These are phyloP conservation scores for Xylariaceae sp. DNA, from an alignment of 2,329 filamentous ascomycete species.

Conservation along the genomic window DNA sequence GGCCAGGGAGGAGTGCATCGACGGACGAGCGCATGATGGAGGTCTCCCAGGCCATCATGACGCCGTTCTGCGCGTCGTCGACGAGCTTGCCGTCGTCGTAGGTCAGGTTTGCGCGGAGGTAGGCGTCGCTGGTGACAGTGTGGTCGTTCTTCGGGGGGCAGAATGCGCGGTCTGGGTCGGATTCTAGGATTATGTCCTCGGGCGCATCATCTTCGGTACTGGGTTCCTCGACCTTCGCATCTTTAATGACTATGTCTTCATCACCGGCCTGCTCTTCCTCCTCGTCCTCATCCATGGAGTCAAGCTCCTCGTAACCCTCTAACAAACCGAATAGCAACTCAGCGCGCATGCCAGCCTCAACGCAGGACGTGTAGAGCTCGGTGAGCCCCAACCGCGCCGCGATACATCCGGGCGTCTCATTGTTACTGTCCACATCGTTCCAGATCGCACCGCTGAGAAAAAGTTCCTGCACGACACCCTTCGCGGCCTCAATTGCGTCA, in stretches of 20 bases:
- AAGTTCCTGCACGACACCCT: constrained; percentile 66
- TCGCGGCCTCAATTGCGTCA: constrained; percentile 52
- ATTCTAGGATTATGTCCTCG: constrained; percentile 26
- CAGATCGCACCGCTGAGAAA: constrained; percentile 89
- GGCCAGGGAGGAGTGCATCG: constrained; percentile 50
- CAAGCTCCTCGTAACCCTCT: constrained; percentile 73
- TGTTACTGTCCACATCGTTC: constrained; percentile 84
- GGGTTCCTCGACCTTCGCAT: constrained; percentile 18
- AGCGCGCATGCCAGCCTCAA: constrained; percentile 84
- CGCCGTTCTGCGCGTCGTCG: constrained; percentile 70
- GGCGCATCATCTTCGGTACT: constrained; percentile 6
- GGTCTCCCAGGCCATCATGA: constrained; percentile 93
- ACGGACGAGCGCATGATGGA: constrained; percentile 79
- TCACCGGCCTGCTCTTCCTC: constrained; percentile 42
- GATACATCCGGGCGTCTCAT: constrained; percentile 88
- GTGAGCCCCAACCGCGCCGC: constrained; percentile 64
- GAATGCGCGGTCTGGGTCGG: constrained; percentile 31
- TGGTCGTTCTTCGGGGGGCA: constrained; percentile 25
- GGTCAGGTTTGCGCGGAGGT: constrained; percentile 61
- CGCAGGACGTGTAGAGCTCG: constrained; percentile 72
- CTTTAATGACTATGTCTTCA: constrained; percentile 20
- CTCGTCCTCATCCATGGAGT: constrained; percentile 43
- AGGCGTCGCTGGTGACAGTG: constrained; percentile 58
- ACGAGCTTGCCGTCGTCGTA: constrained; percentile 64
- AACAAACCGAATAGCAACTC: constrained; percentile 80